Percentiles rank a stretch among this genome's conserved stretches.
Conservation (phyloP, 2,329 filamentous ascomycete species). For the Pestalotiopsis sp. region DNA sequence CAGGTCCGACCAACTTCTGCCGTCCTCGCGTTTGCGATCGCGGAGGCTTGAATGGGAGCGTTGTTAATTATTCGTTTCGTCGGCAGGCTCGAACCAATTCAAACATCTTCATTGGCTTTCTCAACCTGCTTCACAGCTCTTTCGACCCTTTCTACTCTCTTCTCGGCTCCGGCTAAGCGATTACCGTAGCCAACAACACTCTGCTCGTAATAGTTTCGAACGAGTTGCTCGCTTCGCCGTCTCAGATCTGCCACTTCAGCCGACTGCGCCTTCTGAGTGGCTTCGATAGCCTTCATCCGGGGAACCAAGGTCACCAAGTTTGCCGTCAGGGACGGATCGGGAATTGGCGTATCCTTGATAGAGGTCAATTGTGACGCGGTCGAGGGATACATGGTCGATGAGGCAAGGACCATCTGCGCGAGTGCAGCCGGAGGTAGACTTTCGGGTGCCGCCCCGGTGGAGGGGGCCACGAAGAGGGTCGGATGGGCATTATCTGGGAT, state of each 20-base stretch:
- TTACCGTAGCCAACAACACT: slow-evolving; percentile 70
- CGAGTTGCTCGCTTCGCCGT: slow-evolving; percentile 61
- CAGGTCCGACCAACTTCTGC: not conserved
- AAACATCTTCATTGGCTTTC: slow-evolving; percentile 54
- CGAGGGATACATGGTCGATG: slow-evolving; percentile 57
- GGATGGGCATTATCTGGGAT: slow-evolving; percentile 54
- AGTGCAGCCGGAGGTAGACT: slow-evolving; percentile 55
- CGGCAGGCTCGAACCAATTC: slow-evolving; percentile 13
- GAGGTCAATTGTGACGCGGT: slow-evolving; percentile 62
- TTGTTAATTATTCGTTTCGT: not conserved
- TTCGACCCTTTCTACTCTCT: slow-evolving; percentile 67
- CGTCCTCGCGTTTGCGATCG: not conserved
- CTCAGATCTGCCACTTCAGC: slow-evolving; percentile 66
- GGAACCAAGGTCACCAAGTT: slow-evolving; percentile 61
- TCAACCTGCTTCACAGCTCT: slow-evolving; percentile 67
- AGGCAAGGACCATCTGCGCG: slow-evolving; percentile 57
- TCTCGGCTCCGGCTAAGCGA: slow-evolving; percentile 73
- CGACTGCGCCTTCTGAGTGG: slow-evolving; percentile 63
- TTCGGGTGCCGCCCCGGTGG: slow-evolving; percentile 52
- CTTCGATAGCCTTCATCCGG: slow-evolving; percentile 63
- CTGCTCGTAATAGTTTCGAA: slow-evolving; percentile 75
- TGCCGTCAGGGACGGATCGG: slow-evolving; percentile 57
- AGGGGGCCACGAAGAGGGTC: slow-evolving; percentile 55
- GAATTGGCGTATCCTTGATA: slow-evolving; percentile 58
- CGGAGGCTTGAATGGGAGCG: not conserved